Evolutionary conservation across 2,329 filamentous ascomycete species (phyloP).

Genomic region (Triangularia verruculosa): DNA sequence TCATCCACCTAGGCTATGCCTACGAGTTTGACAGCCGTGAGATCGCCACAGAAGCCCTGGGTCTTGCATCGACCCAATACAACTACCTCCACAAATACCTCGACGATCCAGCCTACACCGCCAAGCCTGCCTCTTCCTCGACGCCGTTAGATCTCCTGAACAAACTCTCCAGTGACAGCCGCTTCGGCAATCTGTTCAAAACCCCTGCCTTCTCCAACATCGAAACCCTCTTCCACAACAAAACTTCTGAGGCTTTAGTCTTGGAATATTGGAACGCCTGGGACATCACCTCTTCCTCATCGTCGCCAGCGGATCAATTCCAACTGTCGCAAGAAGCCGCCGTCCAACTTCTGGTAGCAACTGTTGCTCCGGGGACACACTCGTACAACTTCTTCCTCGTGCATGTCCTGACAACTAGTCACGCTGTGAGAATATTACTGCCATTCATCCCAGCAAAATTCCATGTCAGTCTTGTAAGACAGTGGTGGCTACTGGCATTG

Average conservation of each 20-base stretch:
- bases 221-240: slow-evolving; percentile 62
- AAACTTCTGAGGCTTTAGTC: slow-evolving; percentile 59
- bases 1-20: slow-evolving; percentile 95
- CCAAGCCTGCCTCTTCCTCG: slow-evolving; percentile 52
- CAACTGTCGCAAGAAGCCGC: slow-evolving; percentile 64
- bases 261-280: slow-evolving; percentile 92
- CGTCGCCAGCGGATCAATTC: slow-evolving; percentile 71
- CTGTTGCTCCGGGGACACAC: slow-evolving; percentile 54
- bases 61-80: slow-evolving; percentile 59
- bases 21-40: slow-evolving; percentile 84
- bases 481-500: slow-evolving; percentile 87
- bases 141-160: slow-evolving; percentile 69
- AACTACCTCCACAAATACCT: slow-evolving; percentile 62
- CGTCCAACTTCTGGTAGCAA: slow-evolving; percentile 60
- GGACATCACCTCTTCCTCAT: slow-evolving; percentile 62
- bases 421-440: slow-evolving; percentile 83
- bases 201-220: slow-evolving; percentile 61
- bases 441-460: slow-evolving; percentile 70
- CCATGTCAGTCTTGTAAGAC: slow-evolving; percentile 70
- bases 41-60: slow-evolving; percentile 83
- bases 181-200: slow-evolving; percentile 65
- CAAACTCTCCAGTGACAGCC: slow-evolving; percentile 65
- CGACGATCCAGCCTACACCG: slow-evolving; percentile 71
- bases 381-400: slow-evolving; percentile 81
- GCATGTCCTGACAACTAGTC: slow-evolving; percentile 78